Evolutionary conservation across 106 monocot genomes (phyloP).

Genomic region (Dioscorea alata): DNA sequence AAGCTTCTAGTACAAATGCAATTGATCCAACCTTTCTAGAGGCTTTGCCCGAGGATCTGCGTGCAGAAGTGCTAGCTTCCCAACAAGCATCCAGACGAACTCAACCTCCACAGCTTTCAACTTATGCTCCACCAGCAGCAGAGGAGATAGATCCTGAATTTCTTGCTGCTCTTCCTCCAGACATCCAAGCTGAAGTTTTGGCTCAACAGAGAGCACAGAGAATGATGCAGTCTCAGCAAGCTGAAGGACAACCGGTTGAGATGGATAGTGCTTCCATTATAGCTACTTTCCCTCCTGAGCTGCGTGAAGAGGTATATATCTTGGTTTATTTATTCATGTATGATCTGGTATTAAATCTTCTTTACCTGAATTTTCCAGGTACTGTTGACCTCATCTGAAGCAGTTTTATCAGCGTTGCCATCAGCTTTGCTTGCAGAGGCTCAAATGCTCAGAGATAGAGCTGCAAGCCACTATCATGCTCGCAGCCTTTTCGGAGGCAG

Average conservation of each 20-base stretch:
- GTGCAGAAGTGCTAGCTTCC: conserved; percentile 77
- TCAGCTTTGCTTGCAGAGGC: conserved; percentile 73
- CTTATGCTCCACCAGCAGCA: conserved; percentile 40
- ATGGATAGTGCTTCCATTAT: conserved; percentile 91
- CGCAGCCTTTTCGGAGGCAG: conserved; percentile 61
- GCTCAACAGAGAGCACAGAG: conserved; percentile 72
- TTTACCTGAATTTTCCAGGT: conserved; percentile 27
- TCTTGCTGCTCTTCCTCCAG: conserved; percentile 78
- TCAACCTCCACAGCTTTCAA: conserved; percentile 27
- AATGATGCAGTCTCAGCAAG: conserved; percentile 33
- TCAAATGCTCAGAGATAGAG: conserved; percentile 63
- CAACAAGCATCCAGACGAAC: conserved; percentile 33
- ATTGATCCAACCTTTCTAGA: conserved; percentile 86
- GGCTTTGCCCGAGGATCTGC: conserved; percentile 72
- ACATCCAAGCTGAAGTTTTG: conserved; percentile 79
- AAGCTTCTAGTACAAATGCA: conserved; percentile 42
- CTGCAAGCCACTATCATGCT: conserved; percentile 45
- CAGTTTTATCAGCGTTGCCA: conserved; percentile 66
- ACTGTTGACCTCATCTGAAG: conserved; percentile 71
- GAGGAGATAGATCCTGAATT: conserved; percentile 88
- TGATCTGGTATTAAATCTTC: background rate
- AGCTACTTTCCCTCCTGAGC: conserved; percentile 76
- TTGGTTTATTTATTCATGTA: background rate
- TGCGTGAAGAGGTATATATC: conserved; percentile 57
- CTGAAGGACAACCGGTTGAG: conserved; percentile 61